Evolutionary conservation across 495 filamentous ascomycete species (phyloP), one percentile per base, ranked within the genome.

Genomic region (Aspergillus coremiiformis): DNA sequence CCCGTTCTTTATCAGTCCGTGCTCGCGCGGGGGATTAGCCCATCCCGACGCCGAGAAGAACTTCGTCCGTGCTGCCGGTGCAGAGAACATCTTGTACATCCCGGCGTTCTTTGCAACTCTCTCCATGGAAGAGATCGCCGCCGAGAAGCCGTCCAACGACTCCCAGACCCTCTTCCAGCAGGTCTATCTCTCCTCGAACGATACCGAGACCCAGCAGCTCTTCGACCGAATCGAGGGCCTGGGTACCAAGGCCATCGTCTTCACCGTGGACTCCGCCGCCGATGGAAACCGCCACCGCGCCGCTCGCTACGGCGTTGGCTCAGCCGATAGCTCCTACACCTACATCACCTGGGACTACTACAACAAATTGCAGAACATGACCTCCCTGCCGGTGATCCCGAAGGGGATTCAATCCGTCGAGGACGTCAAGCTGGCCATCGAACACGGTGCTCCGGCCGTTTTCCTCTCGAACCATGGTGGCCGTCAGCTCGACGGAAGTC

Each of bases 391-490:
- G 0, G 63, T 73, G 47, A 52, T 71, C 24, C 56, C 68, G 5
- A 75, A 75, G 61, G 73, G 74, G 6, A 66, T 78, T 47, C 64
- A 67, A 45, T 68, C 63, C 10, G 68, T 68, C 14, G 68, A 67
- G 12, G 70, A 77, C 51, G 69, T 66, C 5, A 57, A 57, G 39
- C 47, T 66, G 1, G 71, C 69, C 2, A 57, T 73, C 22, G 41
- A 67, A 32, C 55, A 66, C 44, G 19, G 23, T 0, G 57, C 47
- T 1, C 47, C 49, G 6, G 53, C 47, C 14, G 26, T 59, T 8
- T 52, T 59, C 20, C 44, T 59, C 6, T 59, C 57, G 29, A 59
- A 59, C 52, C 57, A 59, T 24, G 57, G 57, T 12, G 57, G 57
- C 0, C 52, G 57, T 9, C 57, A 59, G 22, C 35, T 55, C 8